Base-by-base conservation (phyloP, 2,329 filamentous ascomycete genomes). In the Penicillium griseofulvum region DNA sequence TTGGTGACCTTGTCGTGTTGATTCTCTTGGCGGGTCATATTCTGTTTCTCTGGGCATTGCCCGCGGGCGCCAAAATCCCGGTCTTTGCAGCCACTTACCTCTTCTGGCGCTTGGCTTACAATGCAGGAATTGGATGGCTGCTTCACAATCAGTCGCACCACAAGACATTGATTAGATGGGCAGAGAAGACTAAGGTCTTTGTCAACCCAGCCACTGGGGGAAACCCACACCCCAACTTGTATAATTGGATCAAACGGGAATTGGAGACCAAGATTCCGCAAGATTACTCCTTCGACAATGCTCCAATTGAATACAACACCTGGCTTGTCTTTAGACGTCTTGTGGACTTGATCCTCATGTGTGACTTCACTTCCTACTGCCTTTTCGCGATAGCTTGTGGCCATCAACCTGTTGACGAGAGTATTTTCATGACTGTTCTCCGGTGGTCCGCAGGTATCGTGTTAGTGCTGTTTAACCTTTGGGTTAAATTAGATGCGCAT, bases 401-500 rank as follows among this genome's bases (percentile, higher is more conserved):
- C 59, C 84, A 87, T 69, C 86, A 82, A 36, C 94, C 94, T 8
- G 79, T 77, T 4, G 86, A 83, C 49, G 94, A 99, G 77, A 83
- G 81, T 57, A 65, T 86, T 58, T 65, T 85, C 59, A 83, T 95
- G 74, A 87, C 87, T 44, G 65, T 84, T 49, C 81, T 86, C 53
- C 88, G 94, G 57, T 99, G 94, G 94, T 70, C 79, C 4, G 80
- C 87, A 44, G 94, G 94, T 49, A 83, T 93, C 62, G 76, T 83
- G 38, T 81, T 97, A 26, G 87, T 99, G 60, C 82, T 89, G 55
- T 97, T 99, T 83, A 99, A 97, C 73, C 82, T 97, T 22, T 97
- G 94, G 92, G 94, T 99, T 61, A 99, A 99, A 77, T 82, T 99
- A 59, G 94, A 99, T 75, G 94, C 94, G 19, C 94, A 99, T 74